Percentiles rank a stretch among this genome's conserved stretches.
These are phyloP conservation scores for Apostasia shenzhenica DNA, from an alignment of 106 monocot genomes.

Conservation along the genomic window DNA sequence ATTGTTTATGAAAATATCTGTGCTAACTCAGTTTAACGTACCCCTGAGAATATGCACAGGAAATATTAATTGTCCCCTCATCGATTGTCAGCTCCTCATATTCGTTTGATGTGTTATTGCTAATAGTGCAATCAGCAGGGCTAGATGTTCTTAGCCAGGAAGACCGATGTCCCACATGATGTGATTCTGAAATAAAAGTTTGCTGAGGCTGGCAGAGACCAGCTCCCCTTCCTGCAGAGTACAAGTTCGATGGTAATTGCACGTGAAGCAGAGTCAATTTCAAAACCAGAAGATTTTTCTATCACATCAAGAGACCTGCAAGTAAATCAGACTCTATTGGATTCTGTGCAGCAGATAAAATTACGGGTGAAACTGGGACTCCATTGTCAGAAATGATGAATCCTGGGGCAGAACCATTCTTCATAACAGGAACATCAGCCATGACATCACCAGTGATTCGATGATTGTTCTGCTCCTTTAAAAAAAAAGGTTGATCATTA, in stretches of 20 bases:
- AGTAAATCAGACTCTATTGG: conserved; percentile 15
- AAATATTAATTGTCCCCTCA: conserved; percentile 43
- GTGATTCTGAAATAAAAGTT: conserved; percentile 34
- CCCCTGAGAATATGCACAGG: conserved; percentile 48
- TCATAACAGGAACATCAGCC: conserved; percentile 17
- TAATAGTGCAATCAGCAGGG: conserved; percentile 21
- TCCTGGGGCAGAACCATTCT: conserved; percentile 31
- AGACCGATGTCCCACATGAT: conserved; percentile 31
- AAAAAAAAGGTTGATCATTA: not conserved
- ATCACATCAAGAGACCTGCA: conserved; percentile 14
- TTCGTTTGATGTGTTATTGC: conserved; percentile 27
- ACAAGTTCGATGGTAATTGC: conserved; percentile 13
- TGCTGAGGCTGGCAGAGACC: conserved; percentile 16
- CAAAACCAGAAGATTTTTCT: conserved; percentile 10
- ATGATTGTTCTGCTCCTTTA: conserved; percentile 34
- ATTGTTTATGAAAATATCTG: not conserved
- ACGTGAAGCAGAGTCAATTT: conserved; percentile 17
- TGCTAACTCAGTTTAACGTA: conserved; percentile 1
- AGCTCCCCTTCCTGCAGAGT: conserved; percentile 11
- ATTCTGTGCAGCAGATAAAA: conserved; percentile 22
- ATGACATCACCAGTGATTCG: conserved; percentile 34
- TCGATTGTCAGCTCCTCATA: conserved; percentile 42
- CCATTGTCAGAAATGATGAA: conserved; percentile 31
- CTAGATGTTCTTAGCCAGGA: conserved; percentile 35
- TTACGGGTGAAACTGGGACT: conserved; percentile 19